Conservation (phyloP, 1,284 basidiomycete species). For the Ustilago curta region DNA sequence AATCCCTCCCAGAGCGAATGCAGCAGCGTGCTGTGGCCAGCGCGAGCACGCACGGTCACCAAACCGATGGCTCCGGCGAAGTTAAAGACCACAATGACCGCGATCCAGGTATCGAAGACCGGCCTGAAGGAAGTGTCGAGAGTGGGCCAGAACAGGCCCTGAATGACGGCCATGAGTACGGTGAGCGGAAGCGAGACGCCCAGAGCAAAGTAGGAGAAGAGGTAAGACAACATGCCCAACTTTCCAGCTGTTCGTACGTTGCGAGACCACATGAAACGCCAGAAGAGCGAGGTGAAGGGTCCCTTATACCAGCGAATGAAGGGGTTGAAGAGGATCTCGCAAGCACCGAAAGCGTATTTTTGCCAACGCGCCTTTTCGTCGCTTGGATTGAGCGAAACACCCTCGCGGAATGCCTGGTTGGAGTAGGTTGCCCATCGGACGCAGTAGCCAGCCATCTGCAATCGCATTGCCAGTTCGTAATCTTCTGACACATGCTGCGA, state of each 20-base stretch:
- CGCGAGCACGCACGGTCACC: conserved; percentile 80
- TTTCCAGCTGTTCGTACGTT: no score
- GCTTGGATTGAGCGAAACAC: conserved; percentile 79
- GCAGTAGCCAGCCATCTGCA: conserved; percentile 72
- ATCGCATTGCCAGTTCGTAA: conserved; percentile 78
- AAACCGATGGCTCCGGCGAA: no score
- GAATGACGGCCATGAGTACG: no score
- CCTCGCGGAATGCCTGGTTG: conserved; percentile 83
- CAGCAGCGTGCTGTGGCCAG: conserved; percentile 73
- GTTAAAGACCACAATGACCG: no score
- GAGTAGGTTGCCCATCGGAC: conserved; percentile 87
- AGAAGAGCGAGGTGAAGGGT: conserved; percentile 81
- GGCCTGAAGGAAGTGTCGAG: no score
- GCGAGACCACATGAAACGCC: conserved; percentile 76
- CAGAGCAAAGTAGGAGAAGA: no score
- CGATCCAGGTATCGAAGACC: no score
- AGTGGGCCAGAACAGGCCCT: no score
- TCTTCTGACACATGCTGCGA: conserved; percentile 84
- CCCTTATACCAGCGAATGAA: conserved; percentile 79
- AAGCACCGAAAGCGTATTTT: conserved; percentile 80
- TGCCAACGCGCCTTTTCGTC: conserved; percentile 87
- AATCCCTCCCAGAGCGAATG: conserved; percentile 74
- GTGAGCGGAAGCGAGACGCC: no score
- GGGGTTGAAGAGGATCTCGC: conserved; percentile 60
- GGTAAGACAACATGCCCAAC: no score